phyloP scores from a whole-genome alignment of 1,139 yeast genomes.

The Arxiozyma heterogenica region DNA sequence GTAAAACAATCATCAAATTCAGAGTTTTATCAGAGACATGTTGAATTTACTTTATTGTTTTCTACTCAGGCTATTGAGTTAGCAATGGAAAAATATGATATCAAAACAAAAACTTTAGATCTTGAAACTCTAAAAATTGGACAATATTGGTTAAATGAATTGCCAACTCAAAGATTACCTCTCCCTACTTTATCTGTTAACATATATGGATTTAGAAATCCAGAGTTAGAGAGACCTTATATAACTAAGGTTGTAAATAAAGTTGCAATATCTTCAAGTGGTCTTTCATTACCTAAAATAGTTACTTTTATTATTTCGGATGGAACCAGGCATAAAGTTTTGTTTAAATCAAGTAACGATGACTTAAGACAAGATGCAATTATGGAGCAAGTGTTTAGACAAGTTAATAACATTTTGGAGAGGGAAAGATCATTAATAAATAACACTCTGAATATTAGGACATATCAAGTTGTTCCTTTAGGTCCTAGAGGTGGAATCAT shows the following conservation, averaged over 20 bases:
- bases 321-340: slow-evolving; percentile 49
- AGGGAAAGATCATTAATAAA: slow-evolving; percentile 49
- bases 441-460: slow-evolving; percentile 55
- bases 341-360: slow-evolving; percentile 81
- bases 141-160: slow-evolving; percentile 44
- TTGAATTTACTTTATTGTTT: slow-evolving; percentile 40
- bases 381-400: slow-evolving; percentile 93
- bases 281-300: slow-evolving; percentile 81
- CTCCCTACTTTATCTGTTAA: slow-evolving; percentile 54
- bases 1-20: slow-evolving; percentile 22
- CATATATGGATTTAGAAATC: slow-evolving; percentile 33
- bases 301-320: slow-evolving; percentile 44
- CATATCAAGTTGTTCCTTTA: slow-evolving; percentile 83
- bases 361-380: slow-evolving; percentile 92
- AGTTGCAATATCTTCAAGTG: slow-evolving; percentile 61
- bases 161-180: slow-evolving; percentile 46
- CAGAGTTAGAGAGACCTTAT: slow-evolving; percentile 38
- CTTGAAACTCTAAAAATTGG: slow-evolving; percentile 39
- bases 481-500: slow-evolving; percentile 84
- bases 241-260: slow-evolving; percentile 39
- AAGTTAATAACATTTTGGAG: slow-evolving; percentile 64
- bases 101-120: slow-evolving; percentile 31
- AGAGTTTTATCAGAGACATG: slow-evolving; percentile 20
- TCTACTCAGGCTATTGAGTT: slow-evolving; percentile 44
- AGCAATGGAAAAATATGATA: slow-evolving; percentile 40